Base-by-base conservation (phyloP, 2,329 filamentous ascomycete genomes). In the Aspergillus neoniger region DNA sequence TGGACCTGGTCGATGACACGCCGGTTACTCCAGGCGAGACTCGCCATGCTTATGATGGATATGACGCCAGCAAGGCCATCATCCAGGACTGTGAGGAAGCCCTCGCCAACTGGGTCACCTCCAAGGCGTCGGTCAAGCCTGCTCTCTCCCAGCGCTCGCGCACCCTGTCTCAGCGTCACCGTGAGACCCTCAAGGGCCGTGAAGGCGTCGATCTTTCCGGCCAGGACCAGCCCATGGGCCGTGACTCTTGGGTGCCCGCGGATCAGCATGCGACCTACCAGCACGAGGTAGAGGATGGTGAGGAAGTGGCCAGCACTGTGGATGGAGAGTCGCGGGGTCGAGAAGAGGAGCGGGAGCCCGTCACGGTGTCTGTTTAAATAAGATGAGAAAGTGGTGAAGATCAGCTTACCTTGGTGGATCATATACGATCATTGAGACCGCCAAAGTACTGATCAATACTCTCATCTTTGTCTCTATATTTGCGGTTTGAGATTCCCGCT, bases 11-110 rank as follows among this genome's bases (percentile, higher is more conserved):
- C 67, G 95, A 99, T 74, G 95, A 99, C 75, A 96, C 91, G 6
- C 95, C 95, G 2, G 95, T 99, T 58, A 99, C 95, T 5, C 95
- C 95, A 23, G 95, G 95, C 69, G 95, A 99, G 84, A 98, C 94
- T 19, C 91, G 95, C 65, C 87, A 91, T 56, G 93, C 95, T 1
- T 99, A 99, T 74, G 95, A 99, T 73, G 95, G 95, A 64, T 99
- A 99, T 76, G 95, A 99, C 77, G 93, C 93, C 64, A 96, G 91
- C 85, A 98, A 97, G 82, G 94, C 86, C 65, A 98, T 99, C 79
- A 98, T 99, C 73, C 95, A 99, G 81, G 95, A 99, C 79, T 99
- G 95, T 77, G 95, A 99, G 80, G 93, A 98, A 75, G 86, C 95
- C 1, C 88, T 99, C 63, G 97, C 92, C 76, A 97, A 96, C 83